Conservation (phyloP, 306 rosid genomes). For the Arachis stenosperma region DNA sequence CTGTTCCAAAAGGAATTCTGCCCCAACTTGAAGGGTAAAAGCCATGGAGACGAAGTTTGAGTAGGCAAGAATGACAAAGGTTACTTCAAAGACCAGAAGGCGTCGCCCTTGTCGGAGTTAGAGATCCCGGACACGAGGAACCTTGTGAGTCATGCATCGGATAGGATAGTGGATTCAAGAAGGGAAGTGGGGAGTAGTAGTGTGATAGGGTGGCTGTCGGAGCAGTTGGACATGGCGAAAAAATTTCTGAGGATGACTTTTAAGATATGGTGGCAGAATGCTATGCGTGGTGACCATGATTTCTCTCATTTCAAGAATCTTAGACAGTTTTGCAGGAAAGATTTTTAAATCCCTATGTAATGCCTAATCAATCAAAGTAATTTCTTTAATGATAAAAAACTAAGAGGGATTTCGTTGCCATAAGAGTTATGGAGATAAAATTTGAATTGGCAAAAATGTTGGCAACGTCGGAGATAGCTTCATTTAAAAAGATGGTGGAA, state of each 20-base stretch:
- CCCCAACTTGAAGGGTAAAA: too few relatives aligned
- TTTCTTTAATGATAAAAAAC: too few relatives aligned
- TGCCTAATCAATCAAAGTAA: too few relatives aligned
- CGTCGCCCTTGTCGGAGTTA: constrained; percentile 78
- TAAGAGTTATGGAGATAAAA: constrained; percentile 74
- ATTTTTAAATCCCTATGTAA: constrained; percentile 31
- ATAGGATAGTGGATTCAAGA: constrained; percentile 46
- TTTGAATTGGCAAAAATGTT: constrained; percentile 71
- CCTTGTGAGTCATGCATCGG: constrained; percentile 53
- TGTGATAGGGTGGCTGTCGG: constrained; percentile 70
- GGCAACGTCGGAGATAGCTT: constrained; percentile 59
- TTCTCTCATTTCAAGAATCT: constrained; percentile 71
- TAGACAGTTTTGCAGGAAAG: constrained; percentile 63
- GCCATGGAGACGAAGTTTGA: too few relatives aligned
- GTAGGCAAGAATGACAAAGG: constrained; percentile 42
- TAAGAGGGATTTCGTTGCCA: constrained; percentile 37
- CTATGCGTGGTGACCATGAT: constrained; percentile 74
- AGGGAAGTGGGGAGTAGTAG: constrained; percentile 3
- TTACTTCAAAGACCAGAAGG: constrained; percentile 63
- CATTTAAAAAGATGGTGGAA: constrained; percentile 50
- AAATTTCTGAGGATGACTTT: constrained; percentile 62
- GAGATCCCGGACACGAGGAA: constrained; percentile 67
- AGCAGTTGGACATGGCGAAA: constrained; percentile 81
- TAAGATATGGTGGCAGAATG: constrained; percentile 63
- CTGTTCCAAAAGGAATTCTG: constrained; percentile 47